These are phyloP conservation scores for Melastoma malabathricum DNA, from an alignment of 345 rosid genomes.

Conservation along the genomic window DNA sequence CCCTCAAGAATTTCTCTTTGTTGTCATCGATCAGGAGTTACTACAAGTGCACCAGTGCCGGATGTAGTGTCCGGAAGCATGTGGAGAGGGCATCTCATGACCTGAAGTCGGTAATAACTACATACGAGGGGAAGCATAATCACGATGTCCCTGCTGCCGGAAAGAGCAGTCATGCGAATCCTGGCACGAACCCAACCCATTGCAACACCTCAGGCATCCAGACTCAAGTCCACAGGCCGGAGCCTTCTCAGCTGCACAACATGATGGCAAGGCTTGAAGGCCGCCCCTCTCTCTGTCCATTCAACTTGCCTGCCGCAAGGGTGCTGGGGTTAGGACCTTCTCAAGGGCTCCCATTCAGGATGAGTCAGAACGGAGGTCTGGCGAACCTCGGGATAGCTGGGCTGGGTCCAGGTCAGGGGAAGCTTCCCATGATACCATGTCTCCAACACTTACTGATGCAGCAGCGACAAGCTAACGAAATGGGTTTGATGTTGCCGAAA, in stretches of 20 bases:
- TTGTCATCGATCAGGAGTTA: conserved; percentile 54
- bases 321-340: conserved; percentile 47
- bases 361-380: conserved; percentile 40
- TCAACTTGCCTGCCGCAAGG: conserved; percentile 43
- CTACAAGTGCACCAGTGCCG: conserved; percentile 90
- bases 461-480: conserved; percentile 30
- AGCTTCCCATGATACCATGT: conserved; percentile 39
- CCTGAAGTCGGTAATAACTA: conserved; percentile 84
- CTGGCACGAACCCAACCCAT: conserved; percentile 15
- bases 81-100: conserved; percentile 99
- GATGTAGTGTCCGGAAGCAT: conserved; percentile 90
- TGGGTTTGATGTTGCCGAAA: conserved; percentile 60
- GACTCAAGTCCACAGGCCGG: conserved; percentile 36
- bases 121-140: conserved; percentile 96
- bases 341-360: conserved; percentile 51
- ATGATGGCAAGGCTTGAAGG: conserved; percentile 47
- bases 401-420: conserved; percentile 44
- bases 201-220: conserved; percentile 22
- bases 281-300: conserved; percentile 37
- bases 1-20: conserved; percentile 2
- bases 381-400: conserved; percentile 61
- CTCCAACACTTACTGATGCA: conserved; percentile 51
- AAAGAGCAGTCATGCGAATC: conserved; percentile 47
- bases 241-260: conserved; percentile 45
- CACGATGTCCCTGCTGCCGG: conserved; percentile 96